Conservation (phyloP, 164 flowering plant genomes). For the Piper betle region DNA sequence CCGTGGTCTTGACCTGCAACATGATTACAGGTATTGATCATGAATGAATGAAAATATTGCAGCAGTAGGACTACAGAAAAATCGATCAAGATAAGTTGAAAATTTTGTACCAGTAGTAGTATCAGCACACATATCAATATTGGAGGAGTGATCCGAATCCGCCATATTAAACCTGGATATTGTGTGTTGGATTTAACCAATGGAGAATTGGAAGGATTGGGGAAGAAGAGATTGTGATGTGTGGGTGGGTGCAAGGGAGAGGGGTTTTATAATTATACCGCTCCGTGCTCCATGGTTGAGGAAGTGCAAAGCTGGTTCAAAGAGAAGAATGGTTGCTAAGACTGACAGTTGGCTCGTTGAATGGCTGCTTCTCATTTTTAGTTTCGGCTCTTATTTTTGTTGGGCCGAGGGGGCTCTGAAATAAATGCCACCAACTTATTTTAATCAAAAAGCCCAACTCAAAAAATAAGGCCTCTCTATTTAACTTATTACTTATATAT, state of each 20-base stretch:
- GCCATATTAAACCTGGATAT: neutral
- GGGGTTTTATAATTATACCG: neutral
- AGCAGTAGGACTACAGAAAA: neutral
- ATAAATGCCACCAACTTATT: too few relatives aligned
- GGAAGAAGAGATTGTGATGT: neutral
- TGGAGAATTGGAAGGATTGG: too few relatives aligned
- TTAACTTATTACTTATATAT: too few relatives aligned
- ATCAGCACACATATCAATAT: neutral
- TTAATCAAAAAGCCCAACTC: too few relatives aligned
- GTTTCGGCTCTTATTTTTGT: too few relatives aligned
- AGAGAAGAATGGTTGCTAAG: neutral
- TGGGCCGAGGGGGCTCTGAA: too few relatives aligned
- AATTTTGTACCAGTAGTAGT: neutral
- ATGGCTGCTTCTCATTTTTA: too few relatives aligned
- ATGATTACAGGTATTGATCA: neutral
- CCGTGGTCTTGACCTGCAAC: slow-evolving; percentile 8
- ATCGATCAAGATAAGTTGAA: neutral
- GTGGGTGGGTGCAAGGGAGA: neutral
- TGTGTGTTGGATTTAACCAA: too few relatives aligned
- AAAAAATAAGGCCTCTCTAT: too few relatives aligned
- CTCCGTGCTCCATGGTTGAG: neutral
- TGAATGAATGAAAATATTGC: neutral
- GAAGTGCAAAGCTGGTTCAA: too few relatives aligned
- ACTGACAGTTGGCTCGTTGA: slow-evolving; percentile 2
- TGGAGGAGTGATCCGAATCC: neutral